Conservation (phyloP, 2,329 filamentous ascomycete species). For the Exophiala sideris region DNA sequence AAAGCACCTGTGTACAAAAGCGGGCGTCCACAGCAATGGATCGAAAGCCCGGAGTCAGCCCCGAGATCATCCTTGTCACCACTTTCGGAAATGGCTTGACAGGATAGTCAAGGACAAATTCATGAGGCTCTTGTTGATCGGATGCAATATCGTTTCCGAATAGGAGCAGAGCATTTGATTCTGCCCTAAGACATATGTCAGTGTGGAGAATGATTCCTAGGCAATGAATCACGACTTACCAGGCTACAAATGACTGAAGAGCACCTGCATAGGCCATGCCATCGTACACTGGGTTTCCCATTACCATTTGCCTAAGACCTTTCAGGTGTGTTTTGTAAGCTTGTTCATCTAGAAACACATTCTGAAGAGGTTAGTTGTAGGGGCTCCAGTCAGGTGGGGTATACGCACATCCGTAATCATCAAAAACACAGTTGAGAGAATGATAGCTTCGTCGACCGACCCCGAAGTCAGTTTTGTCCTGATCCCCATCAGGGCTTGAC, state of each 20-base stretch:
- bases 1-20: conserved; percentile 5
- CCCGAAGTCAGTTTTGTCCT: conserved; percentile 12
- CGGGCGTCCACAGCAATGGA: conserved; percentile 6
- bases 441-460: conserved; percentile 17
- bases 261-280: conserved; percentile 3
- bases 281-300: not conserved
- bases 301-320: conserved; percentile 18
- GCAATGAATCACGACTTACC: conserved; percentile 5
- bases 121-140: not conserved
- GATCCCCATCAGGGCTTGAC: conserved; percentile 13
- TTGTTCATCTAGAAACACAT: conserved; percentile 18
- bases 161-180: conserved; percentile 19
- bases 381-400: not conserved
- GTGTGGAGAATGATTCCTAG: not conserved
- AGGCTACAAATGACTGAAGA: conserved; percentile 15
- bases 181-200: conserved; percentile 10
- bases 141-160: conserved; percentile 10
- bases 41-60: conserved; percentile 14
- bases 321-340: conserved; percentile 18
- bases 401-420: conserved; percentile 23
- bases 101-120: not conserved
- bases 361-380: conserved; percentile 4
- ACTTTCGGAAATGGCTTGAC: conserved; percentile 3
- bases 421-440: conserved; percentile 20
- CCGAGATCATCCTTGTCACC: conserved; percentile 2